Evolutionary conservation across 2,329 filamentous ascomycete species (phyloP).

Genomic region (Proliferodiscus dingleyae): DNA sequence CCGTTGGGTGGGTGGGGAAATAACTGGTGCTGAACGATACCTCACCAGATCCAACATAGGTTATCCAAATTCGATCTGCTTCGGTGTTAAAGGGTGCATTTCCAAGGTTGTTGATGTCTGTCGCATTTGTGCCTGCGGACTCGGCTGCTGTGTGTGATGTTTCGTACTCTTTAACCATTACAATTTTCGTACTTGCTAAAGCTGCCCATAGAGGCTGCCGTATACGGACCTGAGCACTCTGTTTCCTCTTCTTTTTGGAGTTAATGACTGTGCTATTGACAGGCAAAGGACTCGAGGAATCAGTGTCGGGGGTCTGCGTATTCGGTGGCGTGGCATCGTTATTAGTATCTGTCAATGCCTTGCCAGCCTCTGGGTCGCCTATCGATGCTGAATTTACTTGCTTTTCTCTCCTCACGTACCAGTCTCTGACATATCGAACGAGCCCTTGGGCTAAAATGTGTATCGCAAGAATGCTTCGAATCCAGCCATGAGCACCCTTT

Average conservation of each 20-base stretch:
- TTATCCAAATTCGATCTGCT: conserved; percentile 73
- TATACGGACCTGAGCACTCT: conserved; percentile 84
- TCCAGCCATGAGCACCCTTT: conserved; percentile 58
- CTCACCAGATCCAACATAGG: conserved; percentile 72
- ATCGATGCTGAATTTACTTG: conserved; percentile 45
- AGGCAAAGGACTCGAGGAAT: conserved; percentile 21
- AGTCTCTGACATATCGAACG: conserved; percentile 64
- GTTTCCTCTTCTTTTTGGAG: conserved; percentile 81
- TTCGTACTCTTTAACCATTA: conserved; percentile 87
- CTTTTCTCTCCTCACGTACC: conserved; percentile 59
- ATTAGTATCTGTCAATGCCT: conserved; percentile 46
- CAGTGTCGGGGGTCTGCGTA: conserved; percentile 21
- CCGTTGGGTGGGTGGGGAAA: conserved; percentile 43
- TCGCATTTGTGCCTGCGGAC: conserved; percentile 68
- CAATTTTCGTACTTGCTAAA: conserved; percentile 92
- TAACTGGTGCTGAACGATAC: conserved; percentile 70
- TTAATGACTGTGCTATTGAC: conserved; percentile 40
- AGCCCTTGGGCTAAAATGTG: conserved; percentile 72
- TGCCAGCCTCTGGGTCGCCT: conserved; percentile 60
- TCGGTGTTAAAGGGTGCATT: conserved; percentile 69
- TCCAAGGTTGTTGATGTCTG: conserved; percentile 71
- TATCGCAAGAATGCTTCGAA: conserved; percentile 64
- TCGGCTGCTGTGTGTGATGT: conserved; percentile 73
- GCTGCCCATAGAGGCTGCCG: conserved; percentile 93
- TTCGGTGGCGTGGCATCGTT: conserved; percentile 33